Evolutionary conservation across 1,284 basidiomycete species (phyloP).

Genomic region (Cryptococcus sp.): DNA sequence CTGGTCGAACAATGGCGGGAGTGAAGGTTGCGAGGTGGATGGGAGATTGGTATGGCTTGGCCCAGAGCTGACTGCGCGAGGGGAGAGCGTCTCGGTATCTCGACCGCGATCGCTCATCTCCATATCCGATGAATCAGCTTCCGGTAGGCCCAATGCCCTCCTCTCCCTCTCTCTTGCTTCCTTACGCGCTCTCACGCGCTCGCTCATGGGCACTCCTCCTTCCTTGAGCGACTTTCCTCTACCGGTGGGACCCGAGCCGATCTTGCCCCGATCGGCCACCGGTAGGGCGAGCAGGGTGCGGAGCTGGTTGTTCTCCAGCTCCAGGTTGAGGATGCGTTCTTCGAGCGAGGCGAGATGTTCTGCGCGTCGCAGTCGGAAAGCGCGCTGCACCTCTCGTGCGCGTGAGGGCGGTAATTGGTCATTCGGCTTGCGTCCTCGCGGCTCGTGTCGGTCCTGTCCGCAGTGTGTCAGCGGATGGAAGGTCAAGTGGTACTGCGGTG

Average conservation of each 20-base stretch:
- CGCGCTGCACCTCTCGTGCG: constrained; percentile 86
- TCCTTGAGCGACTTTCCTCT: constrained; percentile 53
- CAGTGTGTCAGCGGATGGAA: background rate
- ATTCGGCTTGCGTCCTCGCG: constrained; percentile 83
- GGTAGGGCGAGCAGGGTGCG: constrained; percentile 75
- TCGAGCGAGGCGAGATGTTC: constrained; percentile 84
- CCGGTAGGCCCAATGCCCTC: constrained; percentile 32
- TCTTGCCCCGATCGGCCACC: constrained; percentile 55
- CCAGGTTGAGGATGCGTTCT: constrained; percentile 75
- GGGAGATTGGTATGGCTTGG: background rate
- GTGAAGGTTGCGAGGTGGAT: constrained; percentile 1
- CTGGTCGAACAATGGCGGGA: constrained; percentile 15
- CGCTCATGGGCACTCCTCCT: constrained; percentile 54
- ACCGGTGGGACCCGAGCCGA: constrained; percentile 54
- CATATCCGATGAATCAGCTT: constrained; percentile 24
- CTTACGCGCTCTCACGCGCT: constrained; percentile 52
- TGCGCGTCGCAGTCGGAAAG: constrained; percentile 84
- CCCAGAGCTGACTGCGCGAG: constrained; percentile 14
- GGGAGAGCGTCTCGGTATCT: constrained; percentile 31
- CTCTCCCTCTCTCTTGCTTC: constrained; percentile 49
- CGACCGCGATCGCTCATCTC: constrained; percentile 14
- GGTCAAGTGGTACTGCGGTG: background rate
- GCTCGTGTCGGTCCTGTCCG: constrained; percentile 49
- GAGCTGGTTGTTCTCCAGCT: constrained; percentile 78
- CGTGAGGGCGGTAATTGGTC: constrained; percentile 88